Percentiles rank a stretch among this genome's conserved stretches.
phyloP scores from a whole-genome alignment of 2,329 filamentous ascomycete genomes.

The Volutella citrinella region DNA sequence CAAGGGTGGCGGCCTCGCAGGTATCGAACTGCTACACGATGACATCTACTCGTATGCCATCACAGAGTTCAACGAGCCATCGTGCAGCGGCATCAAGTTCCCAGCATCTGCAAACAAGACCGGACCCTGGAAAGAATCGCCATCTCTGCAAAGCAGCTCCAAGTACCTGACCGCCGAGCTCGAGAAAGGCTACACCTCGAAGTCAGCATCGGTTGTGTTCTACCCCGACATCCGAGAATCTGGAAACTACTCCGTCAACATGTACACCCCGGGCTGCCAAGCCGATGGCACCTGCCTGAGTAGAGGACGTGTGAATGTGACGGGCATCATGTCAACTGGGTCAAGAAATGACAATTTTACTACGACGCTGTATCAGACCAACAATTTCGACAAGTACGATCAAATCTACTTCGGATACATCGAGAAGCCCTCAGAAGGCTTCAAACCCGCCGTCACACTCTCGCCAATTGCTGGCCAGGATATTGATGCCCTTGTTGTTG shows the following conservation, averaged over 20 bases:
- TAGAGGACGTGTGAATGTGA: conserved; percentile 80
- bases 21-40: conserved; percentile 83
- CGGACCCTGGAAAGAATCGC: conserved; percentile 70
- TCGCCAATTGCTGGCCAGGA: conserved; percentile 64
- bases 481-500: conserved; percentile 65
- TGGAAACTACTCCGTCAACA: conserved; percentile 85
- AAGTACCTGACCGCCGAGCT: conserved; percentile 74
- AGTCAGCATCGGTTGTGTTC: conserved; percentile 71
- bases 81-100: conserved; percentile 61
- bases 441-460: conserved; percentile 78
- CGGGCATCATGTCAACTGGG: conserved; percentile 62
- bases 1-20: conserved; percentile 75
- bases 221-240: conserved; percentile 80
- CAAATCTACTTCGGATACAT: conserved; percentile 84
- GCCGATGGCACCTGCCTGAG: conserved; percentile 73
- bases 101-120: conserved; percentile 66
- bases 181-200: conserved; percentile 49
- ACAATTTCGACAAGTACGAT: conserved; percentile 96
- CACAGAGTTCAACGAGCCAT: conserved; percentile 82
- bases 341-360: conserved; percentile 47
- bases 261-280: conserved; percentile 90
- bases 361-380: conserved; percentile 78
- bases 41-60: conserved; percentile 85
- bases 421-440: conserved; percentile 68
- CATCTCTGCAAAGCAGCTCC: conserved; percentile 67